These are phyloP conservation scores for Coffea canephora DNA, from an alignment of 257 asterid species.

Conservation along the genomic window DNA sequence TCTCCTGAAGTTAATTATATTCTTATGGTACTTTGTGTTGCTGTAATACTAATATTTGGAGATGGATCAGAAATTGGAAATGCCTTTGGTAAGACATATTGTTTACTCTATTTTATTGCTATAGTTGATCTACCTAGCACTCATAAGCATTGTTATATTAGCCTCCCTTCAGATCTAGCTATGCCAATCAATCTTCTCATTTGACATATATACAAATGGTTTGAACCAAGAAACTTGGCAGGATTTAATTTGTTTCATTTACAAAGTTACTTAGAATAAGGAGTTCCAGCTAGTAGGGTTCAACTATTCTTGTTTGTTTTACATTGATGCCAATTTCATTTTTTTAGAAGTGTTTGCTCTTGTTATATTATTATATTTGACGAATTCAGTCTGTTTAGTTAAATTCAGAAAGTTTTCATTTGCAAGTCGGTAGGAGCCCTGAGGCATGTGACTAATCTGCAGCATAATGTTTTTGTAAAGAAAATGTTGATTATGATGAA, in stretches of 20 bases:
- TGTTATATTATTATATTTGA: not conserved
- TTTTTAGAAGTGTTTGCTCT: not conserved
- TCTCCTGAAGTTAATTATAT: slow-evolving; percentile 35
- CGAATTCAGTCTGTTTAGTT: not conserved
- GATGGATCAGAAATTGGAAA: slow-evolving; percentile 40
- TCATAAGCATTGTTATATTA: not conserved
- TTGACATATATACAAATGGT: not conserved
- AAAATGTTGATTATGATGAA: not conserved
- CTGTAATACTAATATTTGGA: slow-evolving; percentile 39
- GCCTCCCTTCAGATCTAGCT: not conserved
- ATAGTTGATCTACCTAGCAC: not conserved
- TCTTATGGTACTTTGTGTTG: slow-evolving; percentile 37
- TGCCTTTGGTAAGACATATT: slow-evolving; percentile 32
- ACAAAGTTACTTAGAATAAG: not conserved
- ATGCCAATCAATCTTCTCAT: not conserved
- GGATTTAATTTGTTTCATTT: not conserved
- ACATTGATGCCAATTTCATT: not conserved
- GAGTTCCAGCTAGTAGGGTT: not conserved
- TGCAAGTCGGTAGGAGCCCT: not conserved
- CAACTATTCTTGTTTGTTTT: not conserved
- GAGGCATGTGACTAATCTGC: not conserved
- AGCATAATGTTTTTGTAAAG: not conserved
- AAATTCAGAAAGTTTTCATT: not conserved
- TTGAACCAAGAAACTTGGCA: not conserved
- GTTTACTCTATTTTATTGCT: not conserved